phyloP scores from a whole-genome alignment of 176 grass and related monocot species.

The Triticum aestivum region DNA sequence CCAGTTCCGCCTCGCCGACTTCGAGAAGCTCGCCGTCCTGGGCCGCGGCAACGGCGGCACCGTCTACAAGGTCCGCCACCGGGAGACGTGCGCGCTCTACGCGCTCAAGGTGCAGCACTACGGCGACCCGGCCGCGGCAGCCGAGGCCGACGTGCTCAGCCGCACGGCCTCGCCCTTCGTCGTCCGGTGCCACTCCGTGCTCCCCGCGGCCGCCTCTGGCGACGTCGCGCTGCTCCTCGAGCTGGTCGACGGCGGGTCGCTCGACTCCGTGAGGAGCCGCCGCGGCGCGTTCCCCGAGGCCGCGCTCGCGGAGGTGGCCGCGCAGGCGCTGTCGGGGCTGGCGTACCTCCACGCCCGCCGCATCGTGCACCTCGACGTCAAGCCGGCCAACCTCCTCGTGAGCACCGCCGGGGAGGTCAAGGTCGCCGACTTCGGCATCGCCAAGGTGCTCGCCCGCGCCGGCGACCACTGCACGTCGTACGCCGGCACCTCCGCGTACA shows the following conservation, averaged over 20 bases:
- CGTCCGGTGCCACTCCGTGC: slow-evolving; percentile 48
- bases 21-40: slow-evolving; percentile 39
- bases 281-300: slow-evolving; percentile 38
- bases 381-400: slow-evolving; percentile 49
- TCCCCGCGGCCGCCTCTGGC: slow-evolving; percentile 21
- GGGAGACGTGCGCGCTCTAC: slow-evolving; percentile 36
- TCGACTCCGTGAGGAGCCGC: neutral
- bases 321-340: slow-evolving; percentile 49
- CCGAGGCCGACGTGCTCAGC: slow-evolving; percentile 50
- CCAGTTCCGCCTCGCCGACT: slow-evolving; percentile 24
- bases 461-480: slow-evolving; percentile 32
- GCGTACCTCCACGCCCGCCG: slow-evolving; percentile 48
- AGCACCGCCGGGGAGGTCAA: slow-evolving; percentile 34
- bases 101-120: slow-evolving; percentile 55
- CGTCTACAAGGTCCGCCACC: slow-evolving; percentile 52
- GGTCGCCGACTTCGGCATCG: slow-evolving; percentile 52
- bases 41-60: slow-evolving; percentile 53
- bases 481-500: slow-evolving; percentile 49
- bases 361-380: slow-evolving; percentile 61
- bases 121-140: slow-evolving; percentile 20
- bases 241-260: slow-evolving; percentile 46
- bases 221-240: slow-evolving; percentile 47
- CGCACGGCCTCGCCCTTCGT: slow-evolving; percentile 49
- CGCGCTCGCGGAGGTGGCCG: slow-evolving; percentile 40
- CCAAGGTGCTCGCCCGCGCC: slow-evolving; percentile 36